Conservation (phyloP, 371 early-diverging fungal species). For the Capniomyces stellatus region DNA sequence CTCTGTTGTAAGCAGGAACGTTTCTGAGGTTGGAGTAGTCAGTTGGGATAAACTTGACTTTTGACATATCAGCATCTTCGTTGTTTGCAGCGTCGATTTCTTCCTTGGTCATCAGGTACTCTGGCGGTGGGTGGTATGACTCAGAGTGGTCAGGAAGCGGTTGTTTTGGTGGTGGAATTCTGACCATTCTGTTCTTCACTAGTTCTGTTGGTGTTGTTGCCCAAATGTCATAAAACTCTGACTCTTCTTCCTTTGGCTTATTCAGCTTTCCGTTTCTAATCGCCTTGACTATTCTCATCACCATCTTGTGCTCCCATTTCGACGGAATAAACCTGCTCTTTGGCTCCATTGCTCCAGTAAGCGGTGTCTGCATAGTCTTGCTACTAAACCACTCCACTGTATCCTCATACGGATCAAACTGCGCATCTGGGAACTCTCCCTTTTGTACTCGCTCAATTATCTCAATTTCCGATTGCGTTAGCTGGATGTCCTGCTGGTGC, state of each 20-base stretch:
- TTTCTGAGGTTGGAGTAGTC: conserved; percentile 60
- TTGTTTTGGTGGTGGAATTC: conserved; percentile 84
- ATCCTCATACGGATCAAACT: conserved; percentile 75
- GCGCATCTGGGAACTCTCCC: conserved; percentile 61
- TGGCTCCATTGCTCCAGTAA: conserved; percentile 73
- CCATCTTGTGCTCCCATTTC: conserved; percentile 75
- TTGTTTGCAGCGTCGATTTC: conserved; percentile 63
- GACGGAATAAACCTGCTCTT: conserved; percentile 90
- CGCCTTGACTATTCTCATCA: conserved; percentile 90
- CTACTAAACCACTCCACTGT: conserved; percentile 88
- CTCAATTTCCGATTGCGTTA: conserved; percentile 76
- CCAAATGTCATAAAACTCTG: conserved; percentile 77
- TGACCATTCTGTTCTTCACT: conserved; percentile 30
- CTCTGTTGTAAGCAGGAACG: conserved; percentile 71
- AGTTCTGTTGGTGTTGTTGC: conserved; percentile 31
- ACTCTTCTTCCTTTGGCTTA: conserved; percentile 30
- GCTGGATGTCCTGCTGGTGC: conserved; percentile 57
- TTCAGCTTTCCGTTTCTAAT: conserved; percentile 68
- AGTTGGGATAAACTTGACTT: conserved; percentile 65
- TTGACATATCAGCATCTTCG: conserved; percentile 58
- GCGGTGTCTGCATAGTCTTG: conserved; percentile 54
- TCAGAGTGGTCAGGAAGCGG: conserved; percentile 77
- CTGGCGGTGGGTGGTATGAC: conserved; percentile 95
- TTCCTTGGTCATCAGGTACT: conserved; percentile 70
- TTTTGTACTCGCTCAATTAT: conserved; percentile 72